Base-by-base conservation (phyloP, 495 filamentous ascomycete species). In the Podospora conica region DNA sequence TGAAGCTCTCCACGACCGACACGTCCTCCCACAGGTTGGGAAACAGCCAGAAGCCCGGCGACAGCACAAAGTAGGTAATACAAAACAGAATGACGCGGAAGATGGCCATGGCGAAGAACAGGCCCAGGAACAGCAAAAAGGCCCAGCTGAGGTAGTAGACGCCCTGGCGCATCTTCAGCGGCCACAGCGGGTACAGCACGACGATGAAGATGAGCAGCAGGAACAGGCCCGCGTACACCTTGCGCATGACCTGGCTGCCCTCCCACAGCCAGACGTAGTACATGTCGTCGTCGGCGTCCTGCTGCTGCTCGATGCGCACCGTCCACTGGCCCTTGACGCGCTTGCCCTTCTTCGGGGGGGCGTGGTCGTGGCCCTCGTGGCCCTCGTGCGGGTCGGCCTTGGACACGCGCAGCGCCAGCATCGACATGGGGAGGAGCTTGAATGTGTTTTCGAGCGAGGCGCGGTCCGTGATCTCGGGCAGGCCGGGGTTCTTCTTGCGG, bases 1-100 rank as follows among this genome's bases (percentile, higher is more conserved):
- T 90, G 83, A 99, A 99, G 77, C 91, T 96, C 67, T 99, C 96
- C 73, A 98, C 89, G 78, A 99, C 97, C 9, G 94, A 95, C 55
- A 99, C 96, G 75, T 99, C 96, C 77, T 98, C 96, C 79, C 97
- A 99, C 22, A 99, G 76, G 74, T 99, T 99, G 56, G 96, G 96
- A 82, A 92, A 99, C 56, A 99, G 83, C 96, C 96, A 99, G 28
- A 99, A 82, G 68, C 96, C 96, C 1, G 94, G 95, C 15, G 92
- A 83, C 10, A 87, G 84, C 9, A 85, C 82, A 73, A 98, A 94
- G 70, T 96, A 90, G 11, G 96, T 98, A 74, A 94, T 78, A 70
- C 89, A 89, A 80, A 98, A 99, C n/a, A 99, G 80, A 61, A 98
- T 96, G 22, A 98, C 82, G 63, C 96, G 86, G 85, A 98, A 91